Evolutionary conservation across 1,139 yeast genomes (phyloP).

Genomic region (Zygosaccharomyces sapae): DNA sequence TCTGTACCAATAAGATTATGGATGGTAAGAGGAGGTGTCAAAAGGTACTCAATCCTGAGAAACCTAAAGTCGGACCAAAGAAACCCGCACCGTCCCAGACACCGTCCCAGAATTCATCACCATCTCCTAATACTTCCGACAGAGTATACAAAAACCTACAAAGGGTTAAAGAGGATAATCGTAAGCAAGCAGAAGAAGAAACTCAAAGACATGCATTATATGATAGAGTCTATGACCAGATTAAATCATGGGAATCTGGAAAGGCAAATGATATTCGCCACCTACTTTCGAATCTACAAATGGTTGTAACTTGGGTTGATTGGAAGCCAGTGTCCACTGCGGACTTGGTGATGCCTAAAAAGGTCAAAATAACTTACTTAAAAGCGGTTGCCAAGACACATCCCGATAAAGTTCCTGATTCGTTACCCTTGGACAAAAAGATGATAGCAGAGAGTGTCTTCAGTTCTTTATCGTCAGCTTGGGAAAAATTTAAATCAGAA

Average conservation of each 20-base stretch:
- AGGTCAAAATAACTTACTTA: conserved; percentile 82
- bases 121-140: conserved; percentile 7
- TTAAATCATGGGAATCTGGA: conserved; percentile 65
- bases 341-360: conserved; percentile 85
- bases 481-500: conserved; percentile 76
- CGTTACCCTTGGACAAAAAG: conserved; percentile 60
- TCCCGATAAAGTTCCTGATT: conserved; percentile 73
- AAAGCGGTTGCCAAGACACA: conserved; percentile 92
- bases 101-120: conserved; percentile 11
- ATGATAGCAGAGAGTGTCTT: conserved; percentile 87
- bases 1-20: conserved; percentile 57
- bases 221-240: conserved; percentile 53
- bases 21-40: conserved; percentile 83
- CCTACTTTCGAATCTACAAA: conserved; percentile 61
- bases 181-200: conserved; percentile 49
- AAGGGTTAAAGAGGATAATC: conserved; percentile 36
- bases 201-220: conserved; percentile 53
- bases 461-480: conserved; percentile 75
- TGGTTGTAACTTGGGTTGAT: conserved; percentile 58
- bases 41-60: conserved; percentile 53
- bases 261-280: conserved; percentile 78
- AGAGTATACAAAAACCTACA: conserved; percentile 17
- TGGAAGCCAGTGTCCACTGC: conserved; percentile 65
- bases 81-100: conserved; percentile 17
- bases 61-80: conserved; percentile 18